Percentiles rank a stretch among this genome's conserved stretches.
These are phyloP conservation scores for Claviceps paspali DNA, from an alignment of 2,329 filamentous ascomycete genomes.

Conservation along the genomic window DNA sequence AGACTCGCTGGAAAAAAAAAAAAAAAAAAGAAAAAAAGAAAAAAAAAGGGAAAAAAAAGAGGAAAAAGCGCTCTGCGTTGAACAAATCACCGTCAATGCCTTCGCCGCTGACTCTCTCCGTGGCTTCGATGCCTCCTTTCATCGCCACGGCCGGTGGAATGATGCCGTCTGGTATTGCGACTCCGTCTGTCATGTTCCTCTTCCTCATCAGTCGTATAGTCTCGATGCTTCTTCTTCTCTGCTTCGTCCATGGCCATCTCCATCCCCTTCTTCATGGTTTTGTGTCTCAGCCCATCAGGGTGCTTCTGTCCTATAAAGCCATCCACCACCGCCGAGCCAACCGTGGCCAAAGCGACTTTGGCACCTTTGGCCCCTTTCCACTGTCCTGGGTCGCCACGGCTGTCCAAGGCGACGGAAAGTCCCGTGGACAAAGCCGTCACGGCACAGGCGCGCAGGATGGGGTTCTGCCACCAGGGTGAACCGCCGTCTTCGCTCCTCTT, in stretches of 20 bases:
- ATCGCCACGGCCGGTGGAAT: neutral
- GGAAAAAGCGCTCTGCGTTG: too few relatives aligned
- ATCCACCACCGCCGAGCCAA: constrained; percentile 33
- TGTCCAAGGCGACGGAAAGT: constrained; percentile 30
- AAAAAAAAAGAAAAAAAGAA: neutral
- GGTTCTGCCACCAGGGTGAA: constrained; percentile 21
- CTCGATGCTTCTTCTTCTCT: constrained; percentile 5
- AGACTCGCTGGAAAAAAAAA: neutral
- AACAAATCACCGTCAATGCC: neutral
- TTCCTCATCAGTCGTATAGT: neutral
- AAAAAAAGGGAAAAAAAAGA: too few relatives aligned
- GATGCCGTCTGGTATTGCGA: neutral
- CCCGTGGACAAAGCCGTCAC: constrained; percentile 31
- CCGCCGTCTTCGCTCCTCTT: neutral
- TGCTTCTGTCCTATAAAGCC: constrained; percentile 26
- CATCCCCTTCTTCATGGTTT: constrained; percentile 4
- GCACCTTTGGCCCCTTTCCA: constrained; percentile 35
- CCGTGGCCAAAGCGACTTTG: constrained; percentile 31
- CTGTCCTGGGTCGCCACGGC: constrained; percentile 27
- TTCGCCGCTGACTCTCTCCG: neutral
- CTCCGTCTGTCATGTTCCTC: constrained; percentile 1
- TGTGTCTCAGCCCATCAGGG: constrained; percentile 10
- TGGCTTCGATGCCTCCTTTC: neutral
- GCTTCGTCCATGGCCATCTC: constrained; percentile 6
- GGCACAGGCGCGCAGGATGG: constrained; percentile 24